Base-by-base conservation (phyloP, 2,329 filamentous ascomycete species). In the Didymella exigua region DNA sequence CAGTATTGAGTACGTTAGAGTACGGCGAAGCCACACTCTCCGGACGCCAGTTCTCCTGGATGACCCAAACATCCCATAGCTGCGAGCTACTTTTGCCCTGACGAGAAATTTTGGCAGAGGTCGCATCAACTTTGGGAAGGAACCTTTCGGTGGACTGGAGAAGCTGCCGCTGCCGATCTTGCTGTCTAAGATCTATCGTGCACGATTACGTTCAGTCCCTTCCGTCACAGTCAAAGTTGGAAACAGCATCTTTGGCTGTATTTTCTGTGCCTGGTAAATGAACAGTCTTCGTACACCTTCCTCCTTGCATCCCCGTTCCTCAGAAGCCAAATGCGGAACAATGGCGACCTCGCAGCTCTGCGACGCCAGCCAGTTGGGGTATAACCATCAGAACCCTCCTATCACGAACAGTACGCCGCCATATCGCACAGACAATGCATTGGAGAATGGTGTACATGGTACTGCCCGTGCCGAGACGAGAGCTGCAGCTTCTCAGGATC, bases 401-500 rank as follows among this genome's bases (percentile, higher is more conserved):
- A 46, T 33, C 36, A 54, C 40, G 48, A 38, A 54, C 43, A 57
- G 31, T 29, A 49, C 34, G 38, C 44, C 57, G 43, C 60, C 53
- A 49, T 34, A 52, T 50, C 21, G 3, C 47, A 40, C 41, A 42
- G 54, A 56, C 49, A 24, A 54, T 58, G 62, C 59, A 42, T 43
- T 46, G 11, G 46, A 48, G 36, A 51, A 36, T 41, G 43, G 45
- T 23, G 38, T 54, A 34, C 45, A 57, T 48, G 42, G 54, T 24
- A 43, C 46, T 30, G 51, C 34, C 48, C 51, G 50, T 27, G 34
- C 21, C 54, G 50, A 49, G 16, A 48, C 34, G 21, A 46, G 21
- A 29, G 52, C 50, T 44, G 51, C 54, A 45, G 43, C 40, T 31
- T 42, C 37, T 24, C 59, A 56, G 23, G 61, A 68, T 58, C 54